Evolutionary conservation across 441 rosid species (phyloP).

Genomic region (Gossypium davidsonii): DNA sequence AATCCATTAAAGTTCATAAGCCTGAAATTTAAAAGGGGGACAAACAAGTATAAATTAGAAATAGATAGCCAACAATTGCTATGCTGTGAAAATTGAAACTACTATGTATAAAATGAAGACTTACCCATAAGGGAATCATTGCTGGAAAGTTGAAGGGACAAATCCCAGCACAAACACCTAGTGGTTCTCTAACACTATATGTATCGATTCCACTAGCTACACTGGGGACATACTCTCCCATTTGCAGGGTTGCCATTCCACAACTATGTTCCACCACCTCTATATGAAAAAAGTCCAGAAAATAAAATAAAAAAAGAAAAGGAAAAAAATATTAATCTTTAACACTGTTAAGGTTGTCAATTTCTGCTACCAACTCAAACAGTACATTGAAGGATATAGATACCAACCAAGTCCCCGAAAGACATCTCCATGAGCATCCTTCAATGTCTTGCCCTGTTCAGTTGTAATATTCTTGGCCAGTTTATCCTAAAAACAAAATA

Average conservation of each 20-base stretch:
- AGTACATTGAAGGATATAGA: conserved; percentile 4
- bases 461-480: conserved; percentile 77
- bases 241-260: conserved; percentile 87
- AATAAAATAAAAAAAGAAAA: neutral
- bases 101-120: conserved; percentile 3
- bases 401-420: conserved; percentile 80
- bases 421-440: conserved; percentile 92
- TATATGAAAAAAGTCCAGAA: conserved; percentile 21
- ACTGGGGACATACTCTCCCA: conserved; percentile 88
- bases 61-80: neutral
- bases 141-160: conserved; percentile 98
- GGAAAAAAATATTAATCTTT: neutral
- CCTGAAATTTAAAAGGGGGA: neutral
- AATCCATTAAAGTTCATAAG: neutral
- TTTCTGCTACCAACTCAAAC: neutral
- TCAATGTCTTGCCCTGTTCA: conserved; percentile 91
- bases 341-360: neutral
- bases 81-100: neutral
- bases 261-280: conserved; percentile 97
- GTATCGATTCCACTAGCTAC: conserved; percentile 92
- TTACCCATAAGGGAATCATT: conserved; percentile 96
- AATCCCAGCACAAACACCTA: conserved; percentile 93
- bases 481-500: conserved; percentile 50
- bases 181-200: conserved; percentile 78
- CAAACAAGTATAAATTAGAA: neutral